Evolutionary conservation across 768 basidiomycete species (phyloP).

Genomic region (Leucocoprinus sp.): DNA sequence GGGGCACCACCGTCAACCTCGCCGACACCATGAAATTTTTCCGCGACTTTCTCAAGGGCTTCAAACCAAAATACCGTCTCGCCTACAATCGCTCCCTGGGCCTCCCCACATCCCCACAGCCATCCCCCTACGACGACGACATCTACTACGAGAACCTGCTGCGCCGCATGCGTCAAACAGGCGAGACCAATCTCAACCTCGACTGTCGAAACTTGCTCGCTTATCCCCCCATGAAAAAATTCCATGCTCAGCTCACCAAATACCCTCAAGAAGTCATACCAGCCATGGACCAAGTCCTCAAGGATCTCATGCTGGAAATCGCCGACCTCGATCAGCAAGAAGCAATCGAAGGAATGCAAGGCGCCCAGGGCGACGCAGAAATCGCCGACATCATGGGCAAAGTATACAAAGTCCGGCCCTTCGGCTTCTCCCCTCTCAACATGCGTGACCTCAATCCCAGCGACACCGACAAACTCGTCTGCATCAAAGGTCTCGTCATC

Average conservation of each 20-base stretch:
- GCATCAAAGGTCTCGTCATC: constrained; percentile 94
- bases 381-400: constrained; percentile 81
- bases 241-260: constrained; percentile 77
- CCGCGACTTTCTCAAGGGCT: constrained; percentile 80
- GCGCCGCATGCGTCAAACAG: constrained; percentile 80
- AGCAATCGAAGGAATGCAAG: constrained; percentile 68
- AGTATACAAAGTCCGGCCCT: constrained; percentile 92
- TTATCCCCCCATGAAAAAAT: constrained; percentile 77
- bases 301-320: constrained; percentile 85
- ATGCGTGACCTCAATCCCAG: constrained; percentile 2
- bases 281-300: constrained; percentile 93
- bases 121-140: constrained; percentile 61
- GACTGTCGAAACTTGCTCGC: constrained; percentile 82
- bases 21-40: constrained; percentile 88
- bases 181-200: constrained; percentile 89
- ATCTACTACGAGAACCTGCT: constrained; percentile 75
- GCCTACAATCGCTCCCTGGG: constrained; percentile 61
- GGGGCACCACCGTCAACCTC: constrained; percentile 95
- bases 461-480: constrained; percentile 98
- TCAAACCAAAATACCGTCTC: constrained; percentile 86
- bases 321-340: constrained; percentile 74
- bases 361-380: constrained; percentile 71
- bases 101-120: constrained; percentile 37
- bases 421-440: constrained; percentile 34
- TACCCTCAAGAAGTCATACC: constrained; percentile 98